Base-by-base conservation (phyloP, 2,329 filamentous ascomycete genomes). In the Colletotrichum tropicale region DNA sequence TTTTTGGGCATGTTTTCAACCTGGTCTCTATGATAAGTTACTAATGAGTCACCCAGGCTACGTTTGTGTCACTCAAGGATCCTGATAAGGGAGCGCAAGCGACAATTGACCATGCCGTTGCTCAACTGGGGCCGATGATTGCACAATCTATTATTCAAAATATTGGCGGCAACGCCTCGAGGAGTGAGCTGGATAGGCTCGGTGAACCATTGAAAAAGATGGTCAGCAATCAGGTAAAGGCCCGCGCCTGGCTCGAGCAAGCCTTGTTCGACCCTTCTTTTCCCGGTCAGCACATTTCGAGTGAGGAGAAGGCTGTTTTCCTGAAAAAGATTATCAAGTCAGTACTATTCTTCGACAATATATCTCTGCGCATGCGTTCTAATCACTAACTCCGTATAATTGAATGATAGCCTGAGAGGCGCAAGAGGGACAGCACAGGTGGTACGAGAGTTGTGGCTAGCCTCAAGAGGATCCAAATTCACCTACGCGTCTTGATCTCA, bases 381-480 rank as follows among this genome's bases (percentile, higher is more conserved):
- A 24, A n/a, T 26, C 28, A 30, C 34, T 69, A 76, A 32, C 77
- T 67, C 6, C 6, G n/a, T 36, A n/a, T 48, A 13, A 28, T 56
- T 30, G 56, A 48, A n/a, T 24, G 21, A 58, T 72, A 93, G 91
- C 80, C 85, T 95, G 38, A 88, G 94, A 52, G 94, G 94, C 9
- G 87, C 90, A 2, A 88, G 90, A 77, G 85, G 88, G 66, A 95
- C 93, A 5, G 94, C 93, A 77, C 89, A 92, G 70, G 87, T 94
- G 1, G 91, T 95, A 5, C 89, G 91, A 74, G 93, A 94, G 34
- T 95, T 95, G 81, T 96, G 93, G 92, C 84, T 94, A n/a, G 87
- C 89, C 3, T 93, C 92, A 76, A 87, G 93, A 76, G 90, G 90
- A 8, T 88, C 89, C 1, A 91, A 86, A 79, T 93, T 92, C 82